Evolutionary conservation across 768 basidiomycete genomes (phyloP).

Genomic region (Pholiota microspora): DNA sequence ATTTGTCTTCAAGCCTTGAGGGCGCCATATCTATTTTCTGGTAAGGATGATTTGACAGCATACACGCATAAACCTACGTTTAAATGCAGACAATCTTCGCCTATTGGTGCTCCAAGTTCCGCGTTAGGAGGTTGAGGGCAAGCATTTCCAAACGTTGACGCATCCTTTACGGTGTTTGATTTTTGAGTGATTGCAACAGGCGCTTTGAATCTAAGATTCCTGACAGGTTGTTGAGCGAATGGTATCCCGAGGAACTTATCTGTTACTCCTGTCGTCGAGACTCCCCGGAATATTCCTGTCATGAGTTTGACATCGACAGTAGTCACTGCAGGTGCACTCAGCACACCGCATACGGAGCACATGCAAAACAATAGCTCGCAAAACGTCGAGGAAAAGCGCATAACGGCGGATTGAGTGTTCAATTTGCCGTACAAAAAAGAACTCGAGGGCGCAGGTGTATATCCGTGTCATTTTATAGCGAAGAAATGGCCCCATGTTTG

Average conservation of each 20-base stretch:
- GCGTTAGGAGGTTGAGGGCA: constrained; percentile 38
- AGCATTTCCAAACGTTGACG: constrained; percentile 38
- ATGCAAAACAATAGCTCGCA: not conserved
- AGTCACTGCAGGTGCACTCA: not conserved
- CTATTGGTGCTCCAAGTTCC: constrained; percentile 30
- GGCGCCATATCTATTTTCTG: constrained; percentile 15
- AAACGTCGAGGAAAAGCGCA: not conserved
- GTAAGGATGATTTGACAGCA: not conserved
- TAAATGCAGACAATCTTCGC: constrained; percentile 42
- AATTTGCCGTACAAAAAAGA: not conserved
- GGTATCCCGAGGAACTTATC: constrained; percentile 51
- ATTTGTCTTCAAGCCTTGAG: constrained; percentile 9
- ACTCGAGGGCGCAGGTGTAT: not conserved
- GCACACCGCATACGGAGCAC: not conserved
- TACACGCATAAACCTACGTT: too few relatives aligned
- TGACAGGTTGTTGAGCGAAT: constrained; percentile 46
- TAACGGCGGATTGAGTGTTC: not conserved
- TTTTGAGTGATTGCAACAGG: constrained; percentile 32
- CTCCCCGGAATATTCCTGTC: constrained; percentile 37
- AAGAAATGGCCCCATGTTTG: not conserved
- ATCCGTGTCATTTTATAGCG: not conserved
- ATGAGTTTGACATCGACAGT: constrained; percentile 19
- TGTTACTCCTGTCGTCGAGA: constrained; percentile 30
- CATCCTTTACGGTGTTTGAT: constrained; percentile 27
- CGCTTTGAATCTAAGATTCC: constrained; percentile 42